Evolutionary conservation across 1,284 basidiomycete species (phyloP), one percentile per base, ranked within the genome.

Genomic region (Phenoliferia sp.): DNA sequence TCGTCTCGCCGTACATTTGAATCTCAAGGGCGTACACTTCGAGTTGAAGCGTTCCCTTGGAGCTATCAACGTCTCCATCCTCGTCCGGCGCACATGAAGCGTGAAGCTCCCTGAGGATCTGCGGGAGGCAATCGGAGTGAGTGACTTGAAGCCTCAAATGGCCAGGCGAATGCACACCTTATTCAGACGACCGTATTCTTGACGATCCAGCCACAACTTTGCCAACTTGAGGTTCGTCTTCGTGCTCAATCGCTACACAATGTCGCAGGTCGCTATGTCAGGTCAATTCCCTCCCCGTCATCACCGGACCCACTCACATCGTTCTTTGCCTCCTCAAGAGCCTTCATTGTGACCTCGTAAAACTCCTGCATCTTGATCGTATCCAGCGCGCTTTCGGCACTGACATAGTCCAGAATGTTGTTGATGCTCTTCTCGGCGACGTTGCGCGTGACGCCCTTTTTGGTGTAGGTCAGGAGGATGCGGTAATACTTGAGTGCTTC

Each of bases 11-110:
- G 81, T 98, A 94, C 96, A 99, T 99, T 78, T 98, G 95, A 65
- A 99, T 99, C 80, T 99, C 95, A 59, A 98, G 86, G 0, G 96
- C 94, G 77, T 97, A 97, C 59, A 99, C 92, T 80, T 99, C 96
- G n/a, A 99, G 85, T 22, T 99, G 83, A 75, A 94, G 90, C 2
- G 93, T 95, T 12, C 92, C 93, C 59, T 89, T 87, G 12, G 90
- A 90, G 76, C 94, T 90, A 76, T 94, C 92, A 36, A 85, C 86
- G 36, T 82, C 82, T 5, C 74, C 74, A 32, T 73, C 72, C 60
- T 73, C 72, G 0, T 78, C 72, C 0, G 80, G 79, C 1, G 78
- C 79, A 71, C 82, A 83, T 36, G 81, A 79, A 3, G 79, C 80
- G 55, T 83, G 82, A 19, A 84, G 76, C 19, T 80, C 78, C 61